A percentile compares a stretch with the other conserved stretches of the same genome.
Conservation (phyloP, 2,329 filamentous ascomycete species). For the Fusarium sp. region DNA sequence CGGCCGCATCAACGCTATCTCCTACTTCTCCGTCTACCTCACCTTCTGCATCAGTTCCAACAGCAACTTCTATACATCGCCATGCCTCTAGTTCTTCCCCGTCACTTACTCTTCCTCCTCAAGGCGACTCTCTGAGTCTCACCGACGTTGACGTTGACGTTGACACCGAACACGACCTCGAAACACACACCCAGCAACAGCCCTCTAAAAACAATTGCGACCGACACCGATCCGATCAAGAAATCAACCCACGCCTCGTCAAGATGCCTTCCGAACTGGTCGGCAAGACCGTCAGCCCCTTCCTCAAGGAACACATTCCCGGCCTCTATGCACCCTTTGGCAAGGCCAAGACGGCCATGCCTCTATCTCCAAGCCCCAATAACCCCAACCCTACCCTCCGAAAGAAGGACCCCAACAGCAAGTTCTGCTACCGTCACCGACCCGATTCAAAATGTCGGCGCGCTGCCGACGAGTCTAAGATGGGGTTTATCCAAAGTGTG, state of each 20-base stretch:
- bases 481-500: conserved; percentile 92
- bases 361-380: conserved; percentile 22
- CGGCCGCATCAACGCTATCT: conserved; percentile 17
- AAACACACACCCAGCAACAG: conserved; percentile 35
- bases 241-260: conserved; percentile 59
- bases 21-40: conserved; percentile 26
- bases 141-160: conserved; percentile 13
- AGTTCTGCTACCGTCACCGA: conserved; percentile 93
- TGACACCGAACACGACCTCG: conserved; percentile 19
- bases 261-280: conserved; percentile 73
- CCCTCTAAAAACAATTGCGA: conserved; percentile 59
- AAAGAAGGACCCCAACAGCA: conserved; percentile 75
- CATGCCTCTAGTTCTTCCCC: conserved; percentile 32
- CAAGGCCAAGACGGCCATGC: conserved; percentile 55
- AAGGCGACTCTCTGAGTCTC: conserved; percentile 30
- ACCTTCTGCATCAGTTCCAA: conserved; percentile 17
- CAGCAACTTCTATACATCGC: conserved; percentile 30
- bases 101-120: conserved; percentile 17
- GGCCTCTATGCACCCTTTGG: conserved; percentile 85
- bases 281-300: conserved; percentile 83
- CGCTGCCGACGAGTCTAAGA: conserved; percentile 92
- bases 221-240: conserved; percentile 59
- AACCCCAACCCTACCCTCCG: conserved; percentile 42
- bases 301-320: conserved; percentile 90
- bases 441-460: conserved; percentile 94